phyloP scores from a whole-genome alignment of 2,329 filamentous ascomycete genomes.

The Fusarium subtropicale region DNA sequence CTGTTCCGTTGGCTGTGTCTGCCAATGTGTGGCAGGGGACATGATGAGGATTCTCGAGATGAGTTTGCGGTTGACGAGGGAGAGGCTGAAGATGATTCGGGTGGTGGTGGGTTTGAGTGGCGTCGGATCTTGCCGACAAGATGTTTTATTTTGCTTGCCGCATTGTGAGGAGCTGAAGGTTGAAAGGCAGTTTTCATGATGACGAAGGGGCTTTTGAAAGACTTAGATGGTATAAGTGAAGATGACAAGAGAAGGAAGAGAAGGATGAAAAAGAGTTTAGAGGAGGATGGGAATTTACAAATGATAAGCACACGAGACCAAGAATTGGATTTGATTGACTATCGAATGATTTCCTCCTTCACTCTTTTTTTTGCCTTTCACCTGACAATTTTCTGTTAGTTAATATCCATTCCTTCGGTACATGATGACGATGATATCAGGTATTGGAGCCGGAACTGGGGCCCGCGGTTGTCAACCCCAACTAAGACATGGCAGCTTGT shows the following conservation, averaged over 20 bases:
- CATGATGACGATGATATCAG: constrained; percentile 40
- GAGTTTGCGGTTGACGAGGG: constrained; percentile 25
- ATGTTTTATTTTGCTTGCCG: constrained; percentile 38
- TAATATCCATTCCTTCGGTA: constrained; percentile 16
- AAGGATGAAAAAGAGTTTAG: background rate
- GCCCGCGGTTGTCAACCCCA: background rate
- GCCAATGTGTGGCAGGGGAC: constrained; percentile 25
- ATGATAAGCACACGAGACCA: constrained; percentile 7
- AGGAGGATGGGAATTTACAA: background rate
- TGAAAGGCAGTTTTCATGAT: constrained; percentile 37
- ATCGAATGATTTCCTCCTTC: background rate
- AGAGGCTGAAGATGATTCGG: constrained; percentile 21
- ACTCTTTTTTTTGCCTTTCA: background rate
- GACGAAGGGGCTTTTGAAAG: background rate
- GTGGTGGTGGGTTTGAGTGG: constrained; percentile 28
- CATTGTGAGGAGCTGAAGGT: constrained; percentile 20
- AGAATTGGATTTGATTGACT: background rate
- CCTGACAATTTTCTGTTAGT: constrained; percentile 19
- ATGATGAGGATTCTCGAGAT: constrained; percentile 33
- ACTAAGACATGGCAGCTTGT: constrained; percentile 7
- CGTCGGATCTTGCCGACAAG: constrained; percentile 42
- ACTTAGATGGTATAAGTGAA: background rate
- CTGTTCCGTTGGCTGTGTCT: constrained; percentile 27
- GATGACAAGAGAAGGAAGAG: background rate
- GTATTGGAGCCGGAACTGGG: constrained; percentile 24